phyloP scores from a whole-genome alignment of 306 rosid genomes.

The Calophaca sinica region DNA sequence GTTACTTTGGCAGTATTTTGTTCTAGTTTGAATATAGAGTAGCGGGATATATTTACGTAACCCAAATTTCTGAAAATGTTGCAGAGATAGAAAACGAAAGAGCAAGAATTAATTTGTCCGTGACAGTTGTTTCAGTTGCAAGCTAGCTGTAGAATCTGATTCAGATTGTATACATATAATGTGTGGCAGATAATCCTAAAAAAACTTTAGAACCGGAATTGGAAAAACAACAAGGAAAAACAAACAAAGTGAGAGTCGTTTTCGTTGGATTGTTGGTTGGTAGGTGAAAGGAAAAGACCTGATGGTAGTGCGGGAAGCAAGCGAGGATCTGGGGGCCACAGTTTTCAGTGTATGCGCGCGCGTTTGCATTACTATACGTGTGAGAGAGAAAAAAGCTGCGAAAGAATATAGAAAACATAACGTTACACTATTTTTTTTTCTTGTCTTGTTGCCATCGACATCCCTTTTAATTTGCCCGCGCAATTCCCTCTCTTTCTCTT shows the following conservation, averaged over 20 bases:
- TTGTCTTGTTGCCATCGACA: no score
- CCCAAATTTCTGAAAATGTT: slow-evolving; percentile 1
- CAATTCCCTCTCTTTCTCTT: no score
- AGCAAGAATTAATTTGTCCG: slow-evolving; percentile 17
- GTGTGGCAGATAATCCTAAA: not conserved
- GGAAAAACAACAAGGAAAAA: slow-evolving; percentile 6
- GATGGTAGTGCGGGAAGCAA: slow-evolving; percentile 48
- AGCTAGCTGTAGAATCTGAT: slow-evolving; percentile 37
- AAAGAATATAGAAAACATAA: slow-evolving; percentile 55
- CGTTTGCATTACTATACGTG: not conserved
- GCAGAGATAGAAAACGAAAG: not conserved
- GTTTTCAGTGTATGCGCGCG: not conserved
- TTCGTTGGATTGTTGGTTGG: slow-evolving; percentile 29
- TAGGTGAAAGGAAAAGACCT: not conserved
- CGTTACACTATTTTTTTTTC: no score
- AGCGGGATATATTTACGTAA: no score
- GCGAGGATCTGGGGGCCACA: slow-evolving; percentile 54
- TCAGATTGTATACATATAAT: not conserved
- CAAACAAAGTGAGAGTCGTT: slow-evolving; percentile 45
- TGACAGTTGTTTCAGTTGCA: slow-evolving; percentile 32
- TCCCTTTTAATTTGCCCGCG: no score
- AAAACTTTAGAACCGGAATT: slow-evolving; percentile 20
- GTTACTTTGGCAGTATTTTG: no score
- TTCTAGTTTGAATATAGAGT: no score
- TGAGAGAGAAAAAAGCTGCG: slow-evolving; percentile 54